These are phyloP conservation scores for Pleurotus sapidus DNA, from an alignment of 768 basidiomycete species.

Conservation along the genomic window DNA sequence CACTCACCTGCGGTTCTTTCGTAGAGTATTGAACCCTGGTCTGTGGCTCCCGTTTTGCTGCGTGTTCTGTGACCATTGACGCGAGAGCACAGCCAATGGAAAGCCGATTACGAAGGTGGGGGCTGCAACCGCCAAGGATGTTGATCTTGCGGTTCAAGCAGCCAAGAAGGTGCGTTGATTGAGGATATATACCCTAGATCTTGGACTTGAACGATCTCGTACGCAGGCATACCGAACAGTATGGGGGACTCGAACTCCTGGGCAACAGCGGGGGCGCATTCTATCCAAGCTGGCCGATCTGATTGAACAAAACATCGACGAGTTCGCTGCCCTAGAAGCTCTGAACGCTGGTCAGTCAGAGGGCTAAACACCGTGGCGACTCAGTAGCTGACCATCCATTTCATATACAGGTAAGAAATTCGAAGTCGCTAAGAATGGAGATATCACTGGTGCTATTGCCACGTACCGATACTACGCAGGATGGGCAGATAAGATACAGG, in stretches of 20 bases:
- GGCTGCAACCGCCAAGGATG: constrained; percentile 57
- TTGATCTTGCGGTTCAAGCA: constrained; percentile 60
- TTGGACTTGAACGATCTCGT: neutral
- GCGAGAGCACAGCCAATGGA: constrained; percentile 45
- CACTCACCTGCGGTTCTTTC: neutral
- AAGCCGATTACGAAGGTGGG: constrained; percentile 53
- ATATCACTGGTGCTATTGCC: constrained; percentile 25
- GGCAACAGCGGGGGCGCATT: constrained; percentile 33
- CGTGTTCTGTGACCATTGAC: neutral
- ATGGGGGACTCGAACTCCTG: constrained; percentile 50
- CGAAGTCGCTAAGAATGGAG: constrained; percentile 18
- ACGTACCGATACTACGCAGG: constrained; percentile 69
- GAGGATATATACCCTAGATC: neutral
- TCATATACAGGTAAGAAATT: constrained; percentile 24
- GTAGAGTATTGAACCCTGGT: constrained; percentile 48
- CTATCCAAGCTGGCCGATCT: constrained; percentile 49
- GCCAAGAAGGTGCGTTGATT: constrained; percentile 41
- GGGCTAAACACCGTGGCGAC: neutral
- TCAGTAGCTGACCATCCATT: neutral
- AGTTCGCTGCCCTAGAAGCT: constrained; percentile 49
- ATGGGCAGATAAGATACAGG: constrained; percentile 71
- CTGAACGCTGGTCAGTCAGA: constrained; percentile 36
- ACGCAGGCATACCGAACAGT: constrained; percentile 26
- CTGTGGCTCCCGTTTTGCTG: neutral
- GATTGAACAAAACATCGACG: constrained; percentile 44